Base-by-base conservation (phyloP, 345 rosid genomes). In the Syzygium grande region DNA sequence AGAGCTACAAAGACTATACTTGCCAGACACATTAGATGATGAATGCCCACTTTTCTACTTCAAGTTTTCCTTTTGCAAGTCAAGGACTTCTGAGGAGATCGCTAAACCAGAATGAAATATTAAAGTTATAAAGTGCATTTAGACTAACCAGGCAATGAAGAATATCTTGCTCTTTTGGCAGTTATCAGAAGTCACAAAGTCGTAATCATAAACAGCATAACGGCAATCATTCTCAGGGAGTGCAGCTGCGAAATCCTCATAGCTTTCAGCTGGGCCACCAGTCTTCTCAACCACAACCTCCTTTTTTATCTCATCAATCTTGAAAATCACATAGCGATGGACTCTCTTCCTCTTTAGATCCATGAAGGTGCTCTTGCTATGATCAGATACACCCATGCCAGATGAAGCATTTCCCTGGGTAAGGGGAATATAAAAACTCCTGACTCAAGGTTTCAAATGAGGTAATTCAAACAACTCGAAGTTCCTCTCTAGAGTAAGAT, bases 371-470 rank as follows among this genome's bases (percentile, higher is more conserved):
- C 89, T 88, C 68, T 90, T 92, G 94, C 94, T 95, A 84, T 91
- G 90, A 38, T 93, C 96, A 46, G 94, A 93, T 49, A 95, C 94
- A 1, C 96, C 96, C 95, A 96, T 93, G 52, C 97, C 98, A 5
- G 98, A 94, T 23, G 93, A 87, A 58, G 98, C 95, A 93, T 92
- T 96, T 43, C 94, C 92, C 99, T 96, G 91, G 80, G 80, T 9
- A 73, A 10, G 90, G 49, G 25, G 80, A 38, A 65, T 79, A 11
- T 4, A 52, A 27, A 79, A 79, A 86, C 84, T 73, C 86, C 53
- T 23, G 68, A 79, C 17, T 43, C 52, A 77, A 27, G 27, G 56
- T 84, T 84, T 38, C 13, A 41, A 84, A 52, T n/a, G 59, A n/a
- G 59, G 59, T 29, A 52, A n/a, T 84, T 84, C 56, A 23, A 55